Evolutionary conservation across 2,329 filamentous ascomycete species (phyloP), one percentile per base, ranked within the genome.

Genomic region (Fusarium papillatum): DNA sequence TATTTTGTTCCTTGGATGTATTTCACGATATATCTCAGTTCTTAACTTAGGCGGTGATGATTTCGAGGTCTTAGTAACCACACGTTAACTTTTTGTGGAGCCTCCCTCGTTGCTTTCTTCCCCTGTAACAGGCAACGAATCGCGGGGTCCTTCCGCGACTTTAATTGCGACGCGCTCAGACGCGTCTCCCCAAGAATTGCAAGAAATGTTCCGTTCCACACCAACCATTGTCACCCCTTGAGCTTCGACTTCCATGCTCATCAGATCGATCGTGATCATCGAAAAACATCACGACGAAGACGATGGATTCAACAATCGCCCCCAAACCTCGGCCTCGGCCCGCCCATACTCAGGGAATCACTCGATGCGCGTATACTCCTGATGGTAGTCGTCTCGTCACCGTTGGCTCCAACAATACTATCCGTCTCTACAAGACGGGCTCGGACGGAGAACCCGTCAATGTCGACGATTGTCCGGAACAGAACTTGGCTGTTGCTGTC

Each of bases 381-480:
- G 93, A 98, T 83, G 97, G 97, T 73, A 90, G 90, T 78, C 95
- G 94, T 79, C 89, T 99, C 69, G 92, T 98, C 76, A 98, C 97
- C 14, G 96, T 95, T 72, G 97, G 97, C 75, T 94, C 95, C 70
- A 98, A 98, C 86, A 97, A 97, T 81, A 95, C 95, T 10, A 95
- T 98, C 80, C 94, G 97, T 62, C 91, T 98, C 62, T 99, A 98
- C 87, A 95, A 93, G 77, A 97, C 96, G 17, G 95, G 95, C 71
- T 97, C 94, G 46, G 94, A 98, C 85, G 96, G 95, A 79, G 97
- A 99, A 83, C 97, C 97, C 13, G 92, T 91, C 70, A 98, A 96
- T 69, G 93, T 99, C 68, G 96, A 98, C 82, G 95, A 98, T 75
- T 95, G 94, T 66, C 94, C 94, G 72, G 96, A 98, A 78, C 93